Base-by-base conservation (phyloP, 352 stramenopile genomes). In the Phytophthora pseudosyringae region DNA sequence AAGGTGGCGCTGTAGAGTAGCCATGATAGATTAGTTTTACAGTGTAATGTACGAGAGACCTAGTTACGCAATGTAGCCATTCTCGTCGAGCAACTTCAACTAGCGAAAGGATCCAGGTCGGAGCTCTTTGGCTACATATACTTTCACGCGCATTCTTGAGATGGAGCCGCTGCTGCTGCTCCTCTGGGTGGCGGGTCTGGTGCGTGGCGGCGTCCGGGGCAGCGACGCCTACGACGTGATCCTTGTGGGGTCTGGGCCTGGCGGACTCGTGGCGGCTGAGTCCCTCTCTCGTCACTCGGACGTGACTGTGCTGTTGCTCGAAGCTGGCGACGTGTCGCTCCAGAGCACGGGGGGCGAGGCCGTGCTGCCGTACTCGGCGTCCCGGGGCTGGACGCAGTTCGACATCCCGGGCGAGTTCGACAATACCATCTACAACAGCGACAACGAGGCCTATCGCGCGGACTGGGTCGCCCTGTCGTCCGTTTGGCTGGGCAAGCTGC, bases 401-500 rank as follows among this genome's bases (percentile, higher is more conserved):
- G 75, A 83, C 59, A 73, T 83, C 47, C 75, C 72, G 13, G 75
- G 75, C 13, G 69, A 87, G 64, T 89, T 76, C 43, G 71, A 84
- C 62, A 79, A 75, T 53, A 51, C 46, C 29, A 84, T 87, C 53
- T 80, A 80, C 60, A 80, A 78, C 25, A 31, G 43, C 15, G 64
- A 64, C 31, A 75, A 81, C 36, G 72, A 79, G n/a, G 75, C 64
- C 32, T 86, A 86, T 52, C 73, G 76, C 11, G 64, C 72, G 13
- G 75, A 88, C 26, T 89, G 69, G 62, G 67, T 84, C 21, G 48
- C 71, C 10, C 41, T 60, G 16, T 57, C 77, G 15, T 67, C 80
- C 39, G 71, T 83, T 64, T 89, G 69, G 69, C 68, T 87, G 12
- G 89, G 87, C 21, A 91, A 92, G 59, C 69, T 83, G 28, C 51